phyloP scores from a whole-genome alignment of 441 rosid genomes.

The Croton setiger region DNA sequence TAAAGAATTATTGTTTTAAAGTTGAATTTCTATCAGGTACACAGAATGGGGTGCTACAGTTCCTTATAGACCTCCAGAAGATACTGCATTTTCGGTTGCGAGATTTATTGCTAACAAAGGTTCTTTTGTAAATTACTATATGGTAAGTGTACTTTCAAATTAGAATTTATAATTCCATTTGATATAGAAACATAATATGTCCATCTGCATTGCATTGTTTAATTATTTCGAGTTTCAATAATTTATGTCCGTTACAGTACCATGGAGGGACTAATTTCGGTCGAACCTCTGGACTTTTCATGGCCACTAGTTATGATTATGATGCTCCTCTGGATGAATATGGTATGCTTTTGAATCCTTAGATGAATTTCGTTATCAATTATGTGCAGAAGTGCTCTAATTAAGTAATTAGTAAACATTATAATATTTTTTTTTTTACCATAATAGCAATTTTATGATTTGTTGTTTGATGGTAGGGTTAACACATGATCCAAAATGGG shows the following conservation, averaged over 20 bases:
- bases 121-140: conserved; percentile 78
- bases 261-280: conserved; percentile 99
- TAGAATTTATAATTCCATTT: background rate
- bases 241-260: conserved; percentile 33
- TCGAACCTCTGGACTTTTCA: conserved; percentile 92
- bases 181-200: background rate
- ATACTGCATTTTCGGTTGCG: conserved; percentile 87
- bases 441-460: background rate
- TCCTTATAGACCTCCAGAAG: conserved; percentile 90
- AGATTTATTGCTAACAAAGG: conserved; percentile 90
- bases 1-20: background rate
- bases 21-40: conserved; percentile 41
- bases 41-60: conserved; percentile 85
- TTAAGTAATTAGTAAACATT: background rate
- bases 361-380: no score
- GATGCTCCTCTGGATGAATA: conserved; percentile 95
- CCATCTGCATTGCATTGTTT: background rate
- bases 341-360: conserved; percentile 37
- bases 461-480: conserved; percentile 41
- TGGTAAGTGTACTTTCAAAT: conserved; percentile 41
- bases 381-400: background rate
- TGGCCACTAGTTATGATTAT: conserved; percentile 89
- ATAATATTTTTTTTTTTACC: no score
- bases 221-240: background rate
- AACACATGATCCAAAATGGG: conserved; percentile 85